Evolutionary conservation across 2,329 filamentous ascomycete genomes (phyloP), one percentile per base, ranked within the genome.

Genomic region (Fusarium tricinctum): DNA sequence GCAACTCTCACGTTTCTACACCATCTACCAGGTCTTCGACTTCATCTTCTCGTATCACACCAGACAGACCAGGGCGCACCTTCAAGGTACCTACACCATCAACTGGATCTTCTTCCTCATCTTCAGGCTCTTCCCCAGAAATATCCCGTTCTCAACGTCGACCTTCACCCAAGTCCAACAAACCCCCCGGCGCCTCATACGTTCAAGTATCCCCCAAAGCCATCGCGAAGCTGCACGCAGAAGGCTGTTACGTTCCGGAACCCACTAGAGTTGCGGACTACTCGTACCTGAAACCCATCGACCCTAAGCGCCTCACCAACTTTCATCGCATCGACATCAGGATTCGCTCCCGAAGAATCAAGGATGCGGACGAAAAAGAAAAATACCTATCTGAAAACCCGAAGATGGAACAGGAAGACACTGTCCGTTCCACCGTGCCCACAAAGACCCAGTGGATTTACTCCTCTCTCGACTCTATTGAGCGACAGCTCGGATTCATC

Each of bases 171-270:
- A 50, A 38, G 13, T 51, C 47, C 6, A 68, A 47, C 26, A 70
- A 70, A 12, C 65, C 65, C 3, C 47, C 55, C 17, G 48, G 44
- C 15, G 65, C 68, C 7, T 47, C 51, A 26, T 70, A 70, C 42
- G 52, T 70, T 9, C 17, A 45, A 6, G 59, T 65, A 10, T 68
- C 63, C 2, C 68, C 67, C n/a, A 52, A 65, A 39, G 60, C 67
- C n/a, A 26, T 47, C 13, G 28, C 52, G 15, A 61, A 70, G 17
- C 58, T 70, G 7, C 35, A 15, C 17, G 40, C 53, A 26, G 44
- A 38, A 30, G 63, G 54, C 12, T 46, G 49, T 22, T 28, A 33
- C 15, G 50, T 47, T 5, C 40, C 58, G 8, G 46, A 58, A 5
- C 38, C 57, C 9, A 69, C 46, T 19, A 62, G 61, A 44, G 48